Evolutionary conservation across 2,329 filamentous ascomycete species (phyloP).

Genomic region (Colletotrichum liriopes): DNA sequence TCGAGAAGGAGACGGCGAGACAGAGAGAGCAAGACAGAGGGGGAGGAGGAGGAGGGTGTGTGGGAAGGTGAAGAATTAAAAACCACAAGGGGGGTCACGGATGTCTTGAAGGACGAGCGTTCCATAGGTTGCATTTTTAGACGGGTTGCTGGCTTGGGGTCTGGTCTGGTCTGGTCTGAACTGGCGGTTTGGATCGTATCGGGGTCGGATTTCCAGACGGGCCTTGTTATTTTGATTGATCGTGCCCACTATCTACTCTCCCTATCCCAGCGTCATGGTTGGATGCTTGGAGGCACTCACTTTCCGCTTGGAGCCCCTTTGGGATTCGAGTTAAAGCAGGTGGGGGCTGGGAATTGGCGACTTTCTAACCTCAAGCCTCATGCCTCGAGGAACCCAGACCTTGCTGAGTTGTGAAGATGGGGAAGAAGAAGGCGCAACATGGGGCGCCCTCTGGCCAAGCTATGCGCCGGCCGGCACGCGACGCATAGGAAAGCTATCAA

Average conservation of each 20-base stretch:
- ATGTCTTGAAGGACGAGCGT: conserved; percentile 36
- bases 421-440: conserved; percentile 14
- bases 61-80: conserved; percentile 41
- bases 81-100: conserved; percentile 26
- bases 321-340: conserved; percentile 25
- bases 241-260: too few relatives aligned
- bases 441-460: conserved; percentile 15
- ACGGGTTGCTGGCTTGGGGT: conserved; percentile 18
- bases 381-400: neutral
- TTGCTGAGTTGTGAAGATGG: conserved; percentile 18
- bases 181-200: neutral
- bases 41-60: neutral
- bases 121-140: conserved; percentile 34
- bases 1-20: conserved; percentile 1
- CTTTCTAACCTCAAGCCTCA: conserved; percentile 11
- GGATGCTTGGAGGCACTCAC: neutral
- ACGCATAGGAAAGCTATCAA: conserved; percentile 36
- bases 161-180: conserved; percentile 2
- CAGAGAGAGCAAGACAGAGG: conserved; percentile 7
- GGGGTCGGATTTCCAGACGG: neutral
- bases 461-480: conserved; percentile 14
- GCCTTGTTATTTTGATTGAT: neutral
- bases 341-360: conserved; percentile 27
- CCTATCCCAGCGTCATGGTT: neutral
- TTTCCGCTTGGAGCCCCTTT: conserved; percentile 1